phyloP scores from a whole-genome alignment of 768 basidiomycete species.

The Rhodotorula sphaerocarpa region DNA sequence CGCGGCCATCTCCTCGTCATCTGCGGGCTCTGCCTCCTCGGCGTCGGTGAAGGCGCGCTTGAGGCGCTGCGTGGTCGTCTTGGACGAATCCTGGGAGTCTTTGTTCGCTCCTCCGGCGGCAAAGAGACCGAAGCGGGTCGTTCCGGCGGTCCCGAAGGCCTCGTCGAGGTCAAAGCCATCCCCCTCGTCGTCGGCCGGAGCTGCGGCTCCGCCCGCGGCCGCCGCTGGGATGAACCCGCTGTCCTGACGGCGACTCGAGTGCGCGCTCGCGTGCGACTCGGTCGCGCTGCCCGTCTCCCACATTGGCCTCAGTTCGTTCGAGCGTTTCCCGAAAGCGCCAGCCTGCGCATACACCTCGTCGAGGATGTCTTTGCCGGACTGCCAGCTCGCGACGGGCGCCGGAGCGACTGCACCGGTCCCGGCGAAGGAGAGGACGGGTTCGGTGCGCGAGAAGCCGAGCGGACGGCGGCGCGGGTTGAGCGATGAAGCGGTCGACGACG shows the following conservation, averaged over 20 bases:
- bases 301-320: slow-evolving; percentile 14
- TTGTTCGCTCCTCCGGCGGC: background rate
- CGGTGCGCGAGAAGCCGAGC: slow-evolving; percentile 12
- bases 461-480: slow-evolving; percentile 11
- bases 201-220: background rate
- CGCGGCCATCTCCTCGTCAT: slow-evolving; percentile 27
- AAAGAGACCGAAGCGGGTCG: no score
- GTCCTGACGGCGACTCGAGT: background rate
- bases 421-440: slow-evolving; percentile 12
- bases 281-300: slow-evolving; percentile 8
- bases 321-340: background rate
- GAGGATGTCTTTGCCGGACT: slow-evolving; percentile 4
- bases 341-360: slow-evolving; percentile 10
- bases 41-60: slow-evolving; percentile 14
- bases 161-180: slow-evolving; percentile 33
- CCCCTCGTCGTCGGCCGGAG: slow-evolving; percentile 2
- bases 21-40: background rate
- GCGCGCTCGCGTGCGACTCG: background rate
- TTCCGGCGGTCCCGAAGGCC: slow-evolving; percentile 5
- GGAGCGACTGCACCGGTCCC: background rate
- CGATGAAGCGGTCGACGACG: background rate
- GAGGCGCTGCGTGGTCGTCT: slow-evolving; percentile 3
- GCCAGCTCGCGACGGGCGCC: slow-evolving; percentile 1
- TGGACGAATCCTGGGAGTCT: slow-evolving; percentile 8
- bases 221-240: slow-evolving; percentile 2